Conservation (phyloP, 331 rosid genomes). For the Quercus phellos region DNA sequence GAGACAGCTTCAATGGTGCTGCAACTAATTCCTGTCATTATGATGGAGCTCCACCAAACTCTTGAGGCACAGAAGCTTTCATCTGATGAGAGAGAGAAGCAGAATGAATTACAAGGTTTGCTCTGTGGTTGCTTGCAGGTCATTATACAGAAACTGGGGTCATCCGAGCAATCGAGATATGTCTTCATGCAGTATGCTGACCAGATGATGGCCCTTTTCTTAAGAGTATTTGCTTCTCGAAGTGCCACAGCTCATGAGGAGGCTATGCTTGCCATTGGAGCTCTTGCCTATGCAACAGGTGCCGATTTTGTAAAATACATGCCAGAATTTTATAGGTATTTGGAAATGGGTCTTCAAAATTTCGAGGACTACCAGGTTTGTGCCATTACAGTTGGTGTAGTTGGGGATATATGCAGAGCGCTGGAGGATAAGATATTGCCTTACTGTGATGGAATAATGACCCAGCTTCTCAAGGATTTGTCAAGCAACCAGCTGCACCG, state of each 20-base stretch:
- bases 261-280: conserved; percentile 91
- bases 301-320: conserved; percentile 69
- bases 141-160: conserved; percentile 72
- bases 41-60: conserved; percentile 68
- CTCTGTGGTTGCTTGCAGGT: conserved; percentile 92
- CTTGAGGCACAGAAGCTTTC: conserved; percentile 52
- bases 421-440: conserved; percentile 67
- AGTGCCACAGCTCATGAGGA: conserved; percentile 89
- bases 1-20: conserved; percentile 70
- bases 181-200: conserved; percentile 65
- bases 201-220: conserved; percentile 68
- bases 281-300: conserved; percentile 68
- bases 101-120: conserved; percentile 76
- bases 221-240: conserved; percentile 70
- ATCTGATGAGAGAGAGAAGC: conserved; percentile 57
- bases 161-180: conserved; percentile 58
- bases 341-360: conserved; percentile 85
- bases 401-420: conserved; percentile 79
- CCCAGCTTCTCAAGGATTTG: conserved; percentile 73
- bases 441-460: conserved; percentile 79
- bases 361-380: conserved; percentile 88
- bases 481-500: conserved; percentile 83
- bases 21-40: conserved; percentile 60
- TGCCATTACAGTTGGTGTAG: conserved; percentile 81
- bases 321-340: conserved; percentile 58